Evolutionary conservation across 1,284 basidiomycete genomes (phyloP).

Genomic region (Agaricales sp.): DNA sequence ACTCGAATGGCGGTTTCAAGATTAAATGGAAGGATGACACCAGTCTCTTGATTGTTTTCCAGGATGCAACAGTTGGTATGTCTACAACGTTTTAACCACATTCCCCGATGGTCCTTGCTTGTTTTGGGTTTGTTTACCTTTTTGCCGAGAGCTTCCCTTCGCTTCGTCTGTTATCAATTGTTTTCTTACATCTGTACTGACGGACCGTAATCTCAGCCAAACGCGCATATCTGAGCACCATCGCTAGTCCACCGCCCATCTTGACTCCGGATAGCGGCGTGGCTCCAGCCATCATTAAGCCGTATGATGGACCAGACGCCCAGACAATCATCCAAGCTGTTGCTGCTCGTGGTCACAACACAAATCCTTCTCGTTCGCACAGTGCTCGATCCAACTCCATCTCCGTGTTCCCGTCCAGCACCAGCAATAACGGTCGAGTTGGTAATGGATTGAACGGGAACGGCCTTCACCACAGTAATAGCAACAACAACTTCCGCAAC

Average conservation of each 20-base stretch:
- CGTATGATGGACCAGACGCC: slow-evolving; percentile 93
- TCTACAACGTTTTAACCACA: slow-evolving; percentile 12
- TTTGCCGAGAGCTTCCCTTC: slow-evolving; percentile 3
- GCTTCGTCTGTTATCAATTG: slow-evolving; percentile 2
- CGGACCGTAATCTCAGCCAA: slow-evolving; percentile 37
- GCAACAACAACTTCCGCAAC: slow-evolving; percentile 15
- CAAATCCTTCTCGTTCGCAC: slow-evolving; percentile 53
- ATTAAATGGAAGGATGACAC: slow-evolving; percentile 99
- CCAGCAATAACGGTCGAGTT: slow-evolving; percentile 24
- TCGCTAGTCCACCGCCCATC: slow-evolving; percentile 73
- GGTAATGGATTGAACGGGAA: slow-evolving; percentile 23
- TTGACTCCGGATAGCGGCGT: slow-evolving; percentile 49
- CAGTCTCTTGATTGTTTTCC: slow-evolving; percentile 91
- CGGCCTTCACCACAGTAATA: slow-evolving; percentile 37
- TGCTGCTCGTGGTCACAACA: slow-evolving; percentile 58
- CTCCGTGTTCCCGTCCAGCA: slow-evolving; percentile 39
- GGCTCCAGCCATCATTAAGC: slow-evolving; percentile 57
- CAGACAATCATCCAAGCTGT: slow-evolving; percentile 85
- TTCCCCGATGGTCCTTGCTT: slow-evolving; percentile 4
- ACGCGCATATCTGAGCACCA: slow-evolving; percentile 84
- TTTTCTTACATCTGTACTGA: slow-evolving; percentile 10
- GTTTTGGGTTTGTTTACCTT: slow-evolving; percentile 4
- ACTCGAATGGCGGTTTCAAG: slow-evolving; percentile 84
- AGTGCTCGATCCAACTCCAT: slow-evolving; percentile 61
- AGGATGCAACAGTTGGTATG: slow-evolving; percentile 75